Percentiles rank a stretch among this genome's conserved stretches.
These are phyloP conservation scores for Saccharomyces pastorianus DNA, from an alignment of 1,139 yeast genomes.

Conservation along the genomic window DNA sequence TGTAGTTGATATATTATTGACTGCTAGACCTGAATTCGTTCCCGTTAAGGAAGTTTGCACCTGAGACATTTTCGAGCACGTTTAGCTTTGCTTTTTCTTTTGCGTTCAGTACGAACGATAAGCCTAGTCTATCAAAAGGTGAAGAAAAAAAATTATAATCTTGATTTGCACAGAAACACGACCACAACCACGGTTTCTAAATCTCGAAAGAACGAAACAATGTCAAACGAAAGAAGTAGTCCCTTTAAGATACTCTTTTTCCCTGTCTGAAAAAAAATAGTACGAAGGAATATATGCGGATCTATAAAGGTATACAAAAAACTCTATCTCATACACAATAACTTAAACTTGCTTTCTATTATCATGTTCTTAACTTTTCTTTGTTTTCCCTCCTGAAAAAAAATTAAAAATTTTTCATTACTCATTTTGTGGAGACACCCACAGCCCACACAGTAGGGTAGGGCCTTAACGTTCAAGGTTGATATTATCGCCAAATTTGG, in stretches of 20 bases:
- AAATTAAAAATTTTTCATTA: not conserved
- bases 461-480: constrained; percentile 55
- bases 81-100: not conserved
- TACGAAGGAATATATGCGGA: not conserved
- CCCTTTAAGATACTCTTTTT: not conserved
- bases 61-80: not conserved
- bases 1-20: constrained; percentile 1
- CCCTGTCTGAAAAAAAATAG: not conserved
- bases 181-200: not conserved
- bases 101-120: not conserved
- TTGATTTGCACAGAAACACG: not conserved
- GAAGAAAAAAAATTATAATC: not conserved
- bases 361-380: not conserved
- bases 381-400: not conserved
- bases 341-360: not conserved
- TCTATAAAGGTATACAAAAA: not conserved
- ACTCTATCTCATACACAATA: constrained; percentile 1
- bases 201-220: not conserved
- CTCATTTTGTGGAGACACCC: constrained; percentile 1
- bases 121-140: not conserved
- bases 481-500: constrained; percentile 83
- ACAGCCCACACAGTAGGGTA: not conserved
- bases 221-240: not conserved
- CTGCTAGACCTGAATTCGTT: not conserved
- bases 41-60: not conserved